Base-by-base conservation (phyloP, 768 basidiomycete genomes). In the Boletus insuetus region DNA sequence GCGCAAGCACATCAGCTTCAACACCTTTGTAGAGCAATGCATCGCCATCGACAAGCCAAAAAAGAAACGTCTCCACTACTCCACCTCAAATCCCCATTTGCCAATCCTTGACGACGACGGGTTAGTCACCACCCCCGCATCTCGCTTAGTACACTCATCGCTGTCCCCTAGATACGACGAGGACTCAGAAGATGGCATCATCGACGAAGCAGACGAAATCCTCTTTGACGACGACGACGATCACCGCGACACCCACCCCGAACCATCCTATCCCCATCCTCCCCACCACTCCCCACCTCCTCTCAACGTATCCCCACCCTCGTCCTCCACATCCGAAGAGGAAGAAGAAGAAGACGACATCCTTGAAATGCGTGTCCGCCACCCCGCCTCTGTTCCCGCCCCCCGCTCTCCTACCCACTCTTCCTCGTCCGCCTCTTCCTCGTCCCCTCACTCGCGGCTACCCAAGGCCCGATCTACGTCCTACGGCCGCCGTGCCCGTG, bases 1-100 rank as follows among this genome's bases (percentile, higher is more conserved):
- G 77, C 91, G 87, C 76, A 87, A 87, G 59, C 96, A 97, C 69
- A 98, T 98, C 75, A 88, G 82, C 63, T 98, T 98, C 81, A 98
- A 98, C 72, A 96, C 95, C 1, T 97, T 95, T 68, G 96, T 99
- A 38, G 91, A 97, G 70, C 96, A 98, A 69, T 94, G 85, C 67
- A 96, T 99, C 55, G 87, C 91, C 41, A 90, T 93, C 67, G 91
- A 92, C 66, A 86, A 86, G 63, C 90, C 89, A 0, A 74, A 77
- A 53, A 66, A 64, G 56, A 72, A 68, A 58, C 68, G 58, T 32
- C 39, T 46, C 0, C 48, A 43, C 31, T 55, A 47, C 49, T 32
- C 64, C 20, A 34, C 52, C 1, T 46, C 62, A 12, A 49, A 61
- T 37, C 40, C 57, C 58, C 62, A 61, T 67, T 63, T 71, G 54